Percentiles rank a stretch among this genome's conserved stretches.
Conservation (phyloP, 2,329 filamentous ascomycete genomes). For the Colletotrichum graminicola region DNA sequence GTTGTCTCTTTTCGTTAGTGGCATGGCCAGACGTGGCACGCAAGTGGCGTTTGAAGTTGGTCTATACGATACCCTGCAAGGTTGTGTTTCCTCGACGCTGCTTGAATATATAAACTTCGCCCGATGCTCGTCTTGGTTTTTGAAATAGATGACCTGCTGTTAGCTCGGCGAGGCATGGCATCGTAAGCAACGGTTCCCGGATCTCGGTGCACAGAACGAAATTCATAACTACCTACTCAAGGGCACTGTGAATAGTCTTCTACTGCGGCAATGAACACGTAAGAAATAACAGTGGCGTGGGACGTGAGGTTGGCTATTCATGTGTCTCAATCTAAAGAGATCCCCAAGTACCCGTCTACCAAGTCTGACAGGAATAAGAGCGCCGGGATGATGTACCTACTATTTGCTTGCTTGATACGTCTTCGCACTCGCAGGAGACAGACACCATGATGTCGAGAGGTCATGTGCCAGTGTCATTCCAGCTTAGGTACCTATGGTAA, state of each 20-base stretch:
- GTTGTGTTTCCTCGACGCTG: conserved; percentile 6
- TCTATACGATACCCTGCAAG: conserved; percentile 28
- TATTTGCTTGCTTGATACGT: not conserved
- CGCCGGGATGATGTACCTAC: not conserved
- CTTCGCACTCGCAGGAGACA: not conserved
- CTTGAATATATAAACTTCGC: not conserved
- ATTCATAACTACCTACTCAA: not conserved
- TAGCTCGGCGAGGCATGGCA: not conserved
- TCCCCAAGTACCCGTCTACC: not conserved
- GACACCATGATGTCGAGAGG: conserved; percentile 1
- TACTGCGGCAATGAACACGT: not conserved
- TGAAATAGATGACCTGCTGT: not conserved
- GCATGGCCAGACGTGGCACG: not conserved
- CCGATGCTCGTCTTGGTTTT: not conserved
- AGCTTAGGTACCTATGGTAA: not conserved
- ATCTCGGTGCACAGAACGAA: not conserved
- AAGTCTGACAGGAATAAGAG: not conserved
- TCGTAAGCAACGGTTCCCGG: too few species aligned
- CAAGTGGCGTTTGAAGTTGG: conserved; percentile 20
- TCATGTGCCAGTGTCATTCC: too few species aligned
- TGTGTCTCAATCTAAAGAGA: not conserved
- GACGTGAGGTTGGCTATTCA: not conserved
- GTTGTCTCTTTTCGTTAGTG: conserved; percentile 9
- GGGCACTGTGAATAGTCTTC: not conserved
- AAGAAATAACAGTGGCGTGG: not conserved